Conservation (phyloP, 352 stramenopile species). For the Ophiocytium majus region DNA sequence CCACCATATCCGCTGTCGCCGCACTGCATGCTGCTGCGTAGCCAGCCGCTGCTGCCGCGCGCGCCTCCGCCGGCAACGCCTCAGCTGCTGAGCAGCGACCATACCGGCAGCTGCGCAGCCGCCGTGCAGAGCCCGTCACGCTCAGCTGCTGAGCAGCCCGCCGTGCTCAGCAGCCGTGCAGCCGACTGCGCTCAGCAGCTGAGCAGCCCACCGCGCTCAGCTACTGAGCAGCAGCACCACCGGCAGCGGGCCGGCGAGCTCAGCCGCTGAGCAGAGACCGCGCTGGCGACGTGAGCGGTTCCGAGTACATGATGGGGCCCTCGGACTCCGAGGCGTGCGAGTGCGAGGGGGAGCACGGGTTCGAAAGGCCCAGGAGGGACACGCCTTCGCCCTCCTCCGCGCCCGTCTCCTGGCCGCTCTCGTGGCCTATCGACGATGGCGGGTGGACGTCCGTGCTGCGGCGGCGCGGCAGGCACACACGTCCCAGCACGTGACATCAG, state of each 20-base stretch:
- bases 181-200: background rate
- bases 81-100: background rate
- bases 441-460: constrained; percentile 18
- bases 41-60: background rate
- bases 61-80: background rate
- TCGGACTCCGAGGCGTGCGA: constrained; percentile 13
- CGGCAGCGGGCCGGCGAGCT: background rate
- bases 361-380: background rate
- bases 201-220: background rate
- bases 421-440: constrained; percentile 11
- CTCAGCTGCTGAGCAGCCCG: background rate
- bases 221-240: background rate
- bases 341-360: constrained; percentile 12
- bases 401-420: constrained; percentile 18
- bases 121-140: too few relatives aligned
- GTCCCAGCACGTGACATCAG: too few relatives aligned
- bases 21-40: background rate
- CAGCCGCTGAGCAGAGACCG: background rate
- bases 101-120: background rate
- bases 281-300: constrained; percentile 4
- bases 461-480: too few relatives aligned
- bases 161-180: background rate
- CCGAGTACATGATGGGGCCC: constrained; percentile 13
- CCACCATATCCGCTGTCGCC: too few relatives aligned
- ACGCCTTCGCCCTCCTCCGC: constrained; percentile 5